phyloP scores from a whole-genome alignment of 108 stramenopile species.

The Nannochloropsis gaditana region DNA sequence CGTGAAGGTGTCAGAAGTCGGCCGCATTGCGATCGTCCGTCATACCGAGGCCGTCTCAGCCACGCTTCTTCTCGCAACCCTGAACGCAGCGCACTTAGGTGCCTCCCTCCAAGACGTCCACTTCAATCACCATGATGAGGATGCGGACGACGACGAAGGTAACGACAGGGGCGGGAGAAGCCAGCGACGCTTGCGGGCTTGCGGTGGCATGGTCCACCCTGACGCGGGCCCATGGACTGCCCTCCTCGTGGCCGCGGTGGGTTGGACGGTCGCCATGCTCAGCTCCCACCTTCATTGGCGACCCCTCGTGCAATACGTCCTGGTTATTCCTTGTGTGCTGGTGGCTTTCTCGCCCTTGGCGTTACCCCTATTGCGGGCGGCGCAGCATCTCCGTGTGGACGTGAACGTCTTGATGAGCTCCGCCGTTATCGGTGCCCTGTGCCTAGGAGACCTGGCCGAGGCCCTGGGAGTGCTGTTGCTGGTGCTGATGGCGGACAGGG shows the following conservation, averaged over 20 bases:
- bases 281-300: not conserved
- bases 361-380: not conserved
- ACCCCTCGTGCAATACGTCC: not conserved
- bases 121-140: not conserved
- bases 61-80: not conserved
- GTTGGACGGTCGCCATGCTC: not conserved
- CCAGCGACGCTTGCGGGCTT: not conserved
- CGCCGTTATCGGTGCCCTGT: not conserved
- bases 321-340: not conserved
- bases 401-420: not conserved
- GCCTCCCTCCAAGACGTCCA: not conserved
- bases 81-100: not conserved
- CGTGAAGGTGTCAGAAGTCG: not conserved
- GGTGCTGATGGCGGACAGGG: not conserved
- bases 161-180: not conserved
- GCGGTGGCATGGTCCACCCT: not conserved
- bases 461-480: conserved; percentile 3
- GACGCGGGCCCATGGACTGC: conserved; percentile 15
- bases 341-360: not conserved
- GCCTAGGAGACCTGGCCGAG: not conserved
- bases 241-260: not conserved
- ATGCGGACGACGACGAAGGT: not conserved
- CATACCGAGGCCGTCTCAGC: conserved; percentile 16
- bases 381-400: not conserved
- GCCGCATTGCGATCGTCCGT: not conserved